Percentiles rank a stretch among this genome's conserved stretches.
Conservation (phyloP, 208 protist genomes). For the Acanthamoeba healyi region DNA sequence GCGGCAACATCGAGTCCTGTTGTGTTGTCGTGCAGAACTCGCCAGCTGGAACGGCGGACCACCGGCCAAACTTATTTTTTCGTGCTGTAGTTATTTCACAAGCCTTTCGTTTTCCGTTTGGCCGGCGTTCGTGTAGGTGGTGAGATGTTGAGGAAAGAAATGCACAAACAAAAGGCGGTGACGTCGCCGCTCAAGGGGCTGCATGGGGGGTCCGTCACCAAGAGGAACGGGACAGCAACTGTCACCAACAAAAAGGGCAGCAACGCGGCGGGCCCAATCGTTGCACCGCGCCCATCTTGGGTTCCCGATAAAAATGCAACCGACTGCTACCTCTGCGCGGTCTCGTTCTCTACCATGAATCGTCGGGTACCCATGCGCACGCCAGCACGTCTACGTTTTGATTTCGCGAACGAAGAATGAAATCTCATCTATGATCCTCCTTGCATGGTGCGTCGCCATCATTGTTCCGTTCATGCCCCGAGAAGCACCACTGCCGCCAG, state of each 20-base stretch:
- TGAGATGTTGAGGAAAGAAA: not conserved
- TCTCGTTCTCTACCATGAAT: not conserved
- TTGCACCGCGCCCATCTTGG: constrained; percentile 37
- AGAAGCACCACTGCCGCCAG: constrained; percentile 60
- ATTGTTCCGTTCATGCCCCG: not conserved
- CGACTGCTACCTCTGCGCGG: constrained; percentile 34
- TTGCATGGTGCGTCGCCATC: not conserved
- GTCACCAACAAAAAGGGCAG: not conserved
- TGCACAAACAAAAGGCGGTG: not conserved
- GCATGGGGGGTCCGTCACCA: not conserved
- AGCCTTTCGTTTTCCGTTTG: not conserved
- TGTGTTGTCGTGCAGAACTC: too few relatives aligned
- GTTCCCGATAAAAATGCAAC: constrained; percentile 24
- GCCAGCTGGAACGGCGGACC: too few relatives aligned
- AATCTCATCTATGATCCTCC: not conserved
- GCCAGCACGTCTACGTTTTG: not conserved
- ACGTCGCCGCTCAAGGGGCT: not conserved
- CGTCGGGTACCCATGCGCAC: constrained; percentile 28
- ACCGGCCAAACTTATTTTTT: too few relatives aligned
- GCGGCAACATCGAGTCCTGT: too few relatives aligned
- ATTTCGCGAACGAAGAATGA: not conserved
- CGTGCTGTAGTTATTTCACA: not conserved
- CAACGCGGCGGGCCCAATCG: not conserved
- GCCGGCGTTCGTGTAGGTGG: too few relatives aligned
- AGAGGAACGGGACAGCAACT: not conserved